These are phyloP conservation scores for Penicillium paxilli DNA, from an alignment of 495 filamentous ascomycete species.

Conservation along the genomic window DNA sequence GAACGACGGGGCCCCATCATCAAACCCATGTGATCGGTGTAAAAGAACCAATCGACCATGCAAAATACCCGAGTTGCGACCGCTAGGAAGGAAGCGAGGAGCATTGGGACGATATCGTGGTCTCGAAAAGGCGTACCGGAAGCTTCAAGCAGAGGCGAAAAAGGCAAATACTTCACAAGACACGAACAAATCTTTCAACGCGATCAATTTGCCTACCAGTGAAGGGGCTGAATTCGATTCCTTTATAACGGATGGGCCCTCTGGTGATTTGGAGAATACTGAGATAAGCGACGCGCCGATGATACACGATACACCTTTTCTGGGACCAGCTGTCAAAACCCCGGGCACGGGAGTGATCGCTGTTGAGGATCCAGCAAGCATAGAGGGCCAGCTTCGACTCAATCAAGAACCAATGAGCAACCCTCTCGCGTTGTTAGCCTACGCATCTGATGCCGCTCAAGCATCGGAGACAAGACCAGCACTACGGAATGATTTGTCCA, in stretches of 20 bases:
- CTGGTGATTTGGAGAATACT: background rate
- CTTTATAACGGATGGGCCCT: background rate
- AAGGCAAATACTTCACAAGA: slow-evolving; percentile 4
- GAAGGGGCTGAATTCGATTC: background rate
- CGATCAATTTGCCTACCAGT: background rate
- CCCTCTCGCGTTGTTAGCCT: slow-evolving; percentile 23
- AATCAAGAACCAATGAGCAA: slow-evolving; percentile 23
- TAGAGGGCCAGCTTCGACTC: background rate
- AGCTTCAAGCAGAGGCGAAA: slow-evolving; percentile 20
- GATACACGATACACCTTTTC: background rate
- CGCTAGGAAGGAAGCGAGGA: slow-evolving; percentile 21
- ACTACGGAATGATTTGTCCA: background rate
- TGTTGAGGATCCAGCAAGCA: background rate
- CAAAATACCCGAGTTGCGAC: slow-evolving; percentile 18
- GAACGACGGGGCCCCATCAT: background rate
- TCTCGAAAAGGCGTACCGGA: slow-evolving; percentile 27
- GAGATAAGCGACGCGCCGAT: background rate
- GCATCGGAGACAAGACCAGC: slow-evolving; percentile 3
- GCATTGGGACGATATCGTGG: slow-evolving; percentile 24
- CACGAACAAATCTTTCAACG: background rate
- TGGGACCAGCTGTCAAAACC: background rate
- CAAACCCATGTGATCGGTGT: slow-evolving; percentile 22
- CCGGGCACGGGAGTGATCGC: background rate
- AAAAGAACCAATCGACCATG: slow-evolving; percentile 21
- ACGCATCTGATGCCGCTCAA: slow-evolving; percentile 25